Evolutionary conservation across 169 alveolate species (phyloP), one percentile per base, ranked within the genome.

Genomic region (Theileria annulata): DNA sequence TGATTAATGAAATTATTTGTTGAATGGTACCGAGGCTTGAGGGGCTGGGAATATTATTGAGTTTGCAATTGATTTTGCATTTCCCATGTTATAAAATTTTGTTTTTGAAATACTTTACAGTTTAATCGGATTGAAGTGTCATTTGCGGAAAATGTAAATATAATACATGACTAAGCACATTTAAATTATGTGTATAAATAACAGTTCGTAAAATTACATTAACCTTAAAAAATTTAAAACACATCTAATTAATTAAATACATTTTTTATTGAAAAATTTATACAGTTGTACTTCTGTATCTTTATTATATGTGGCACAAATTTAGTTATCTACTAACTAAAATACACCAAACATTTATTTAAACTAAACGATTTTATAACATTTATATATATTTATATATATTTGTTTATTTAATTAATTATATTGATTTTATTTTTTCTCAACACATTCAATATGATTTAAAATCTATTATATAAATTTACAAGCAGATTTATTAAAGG

Each of bases 11-110:
- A 30, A 27, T 19, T 12, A 21, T 30, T 28, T 48, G 15, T 37
- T 23, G 10, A 17, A 75, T 9, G 82, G 15, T 59, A 84, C 90
- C 70, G 87, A 77, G 10, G 90, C 42, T 60, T 72, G 77, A 54
- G 90, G 90, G 8, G 87, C 90, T 62, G 90, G 90, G 68, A 84
- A 84, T 13, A 84, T 71, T 23, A 84, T 37, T 51, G 84, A 27
- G 76, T 84, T 84, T n/a, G 67, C 90, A 5, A 77, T 9, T 17
- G 87, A 76, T 30, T 54, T 30, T 0, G 79, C 54, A 49, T 84
- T 79, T 4, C 90, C 90, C 90, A 84, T 84, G 56, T 17, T 77
- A 35, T 15, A 21, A 8, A 68, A 23, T 8, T 0, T 27, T 31
- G 3, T 27, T n/a, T 0, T n/a, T n/a, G 25, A 62, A 60, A n/a